These are phyloP conservation scores for Candida albicans DNA, from an alignment of 1,139 yeast genomes.

Conservation along the genomic window DNA sequence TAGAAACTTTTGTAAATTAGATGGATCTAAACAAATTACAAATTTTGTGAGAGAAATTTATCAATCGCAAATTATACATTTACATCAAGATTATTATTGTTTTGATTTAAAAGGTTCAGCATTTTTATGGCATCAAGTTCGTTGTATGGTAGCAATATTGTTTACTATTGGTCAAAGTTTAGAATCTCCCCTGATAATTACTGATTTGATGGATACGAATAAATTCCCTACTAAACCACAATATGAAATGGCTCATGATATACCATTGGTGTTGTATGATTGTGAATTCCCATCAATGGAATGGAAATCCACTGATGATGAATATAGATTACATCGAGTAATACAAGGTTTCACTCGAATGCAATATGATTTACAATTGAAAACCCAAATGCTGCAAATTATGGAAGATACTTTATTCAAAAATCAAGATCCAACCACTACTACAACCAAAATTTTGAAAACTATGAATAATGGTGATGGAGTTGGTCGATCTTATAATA, in stretches of 20 bases:
- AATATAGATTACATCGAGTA: constrained; percentile 20
- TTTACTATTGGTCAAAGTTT: constrained; percentile 77
- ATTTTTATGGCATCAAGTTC: constrained; percentile 96
- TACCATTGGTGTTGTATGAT: constrained; percentile 86
- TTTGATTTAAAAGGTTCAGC: constrained; percentile 87
- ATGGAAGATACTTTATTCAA: constrained; percentile 20
- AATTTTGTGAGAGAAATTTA: constrained; percentile 65
- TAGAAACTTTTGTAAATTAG: constrained; percentile 90
- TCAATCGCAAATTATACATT: constrained; percentile 48
- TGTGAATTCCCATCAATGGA: constrained; percentile 74
- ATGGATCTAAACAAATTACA: constrained; percentile 88
- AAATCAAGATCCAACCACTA: constrained; percentile 3
- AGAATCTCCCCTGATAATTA: constrained; percentile 61
- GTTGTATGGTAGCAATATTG: constrained; percentile 88
- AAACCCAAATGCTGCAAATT: constrained; percentile 33
- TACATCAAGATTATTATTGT: constrained; percentile 53
- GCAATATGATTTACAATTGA: constrained; percentile 36
- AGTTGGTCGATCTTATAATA: constrained; percentile 53
- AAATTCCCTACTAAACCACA: constrained; percentile 69
- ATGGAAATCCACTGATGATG: constrained; percentile 48
- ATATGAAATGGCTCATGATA: constrained; percentile 88
- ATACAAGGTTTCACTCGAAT: constrained; percentile 31
- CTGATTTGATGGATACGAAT: constrained; percentile 57
- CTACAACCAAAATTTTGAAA: not conserved
- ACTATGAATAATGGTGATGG: constrained; percentile 70